Percentiles rank a stretch among this genome's conserved stretches.
Conservation (phyloP, 257 asterid genomes). For the Plantago major region DNA sequence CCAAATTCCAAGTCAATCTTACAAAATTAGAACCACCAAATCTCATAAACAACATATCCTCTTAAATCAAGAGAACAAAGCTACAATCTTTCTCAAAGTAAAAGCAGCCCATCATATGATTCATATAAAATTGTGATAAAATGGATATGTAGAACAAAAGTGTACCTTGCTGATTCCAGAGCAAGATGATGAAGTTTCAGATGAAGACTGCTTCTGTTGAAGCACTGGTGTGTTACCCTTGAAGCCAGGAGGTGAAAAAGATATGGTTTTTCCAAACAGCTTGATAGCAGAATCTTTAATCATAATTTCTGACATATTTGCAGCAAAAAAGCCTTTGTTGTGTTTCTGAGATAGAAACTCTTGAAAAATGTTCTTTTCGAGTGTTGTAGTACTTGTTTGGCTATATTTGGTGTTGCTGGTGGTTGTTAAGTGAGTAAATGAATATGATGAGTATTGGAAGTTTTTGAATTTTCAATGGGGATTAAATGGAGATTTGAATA, state of each 20-base stretch:
- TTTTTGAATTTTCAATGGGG: no score
- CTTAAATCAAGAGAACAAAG: no score
- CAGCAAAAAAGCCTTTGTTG: background rate
- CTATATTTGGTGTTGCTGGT: background rate
- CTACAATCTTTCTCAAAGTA: conserved; percentile 3
- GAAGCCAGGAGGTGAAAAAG: conserved; percentile 21
- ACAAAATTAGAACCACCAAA: background rate
- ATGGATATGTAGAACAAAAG: background rate
- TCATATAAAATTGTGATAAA: no score
- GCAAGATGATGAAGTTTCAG: conserved; percentile 32
- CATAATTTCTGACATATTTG: conserved; percentile 9
- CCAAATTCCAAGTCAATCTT: background rate
- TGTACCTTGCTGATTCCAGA: conserved; percentile 51
- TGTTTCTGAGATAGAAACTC: background rate
- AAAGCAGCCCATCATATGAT: conserved; percentile 23
- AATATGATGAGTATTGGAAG: no score
- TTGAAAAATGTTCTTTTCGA: background rate
- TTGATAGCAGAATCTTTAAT: conserved; percentile 46
- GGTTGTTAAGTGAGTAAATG: conserved; percentile 19
- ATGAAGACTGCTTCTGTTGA: conserved; percentile 27
- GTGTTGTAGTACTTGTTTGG: background rate
- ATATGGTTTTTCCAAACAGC: conserved; percentile 77
- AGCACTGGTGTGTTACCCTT: conserved; percentile 14
- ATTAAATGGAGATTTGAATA: conserved; percentile 14
- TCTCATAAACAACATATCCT: background rate